Evolutionary conservation across 2,329 filamentous ascomycete genomes (phyloP).

Genomic region (Alternaria conjuncta): DNA sequence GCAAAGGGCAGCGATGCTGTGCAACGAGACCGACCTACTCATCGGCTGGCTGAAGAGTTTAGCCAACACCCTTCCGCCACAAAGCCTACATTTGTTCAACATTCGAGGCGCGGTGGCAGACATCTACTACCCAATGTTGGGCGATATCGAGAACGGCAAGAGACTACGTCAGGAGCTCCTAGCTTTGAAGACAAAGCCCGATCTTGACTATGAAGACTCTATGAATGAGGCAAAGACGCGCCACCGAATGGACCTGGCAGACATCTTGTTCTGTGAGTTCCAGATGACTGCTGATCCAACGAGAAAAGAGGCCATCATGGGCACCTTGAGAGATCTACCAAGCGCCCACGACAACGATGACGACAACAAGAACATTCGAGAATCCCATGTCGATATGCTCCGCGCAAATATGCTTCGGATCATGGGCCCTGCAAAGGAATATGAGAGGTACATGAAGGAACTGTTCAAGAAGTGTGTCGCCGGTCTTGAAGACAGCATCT

Average conservation of each 20-base stretch:
- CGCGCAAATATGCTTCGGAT: conserved; percentile 1
- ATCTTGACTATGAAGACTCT: neutral
- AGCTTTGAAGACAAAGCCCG: neutral
- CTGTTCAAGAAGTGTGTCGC: neutral
- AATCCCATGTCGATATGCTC: neutral
- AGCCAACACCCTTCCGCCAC: neutral
- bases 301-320: neutral
- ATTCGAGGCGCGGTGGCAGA: neutral
- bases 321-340: neutral
- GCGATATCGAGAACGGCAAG: neutral
- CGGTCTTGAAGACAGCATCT: neutral
- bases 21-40: neutral
- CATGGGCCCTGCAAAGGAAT: neutral
- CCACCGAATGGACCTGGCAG: neutral
- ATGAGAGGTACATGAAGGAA: neutral
- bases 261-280: neutral
- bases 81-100: conserved; percentile 2
- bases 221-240: neutral
- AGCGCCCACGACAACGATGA: neutral
- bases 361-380: neutral
- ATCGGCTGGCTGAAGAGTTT: neutral
- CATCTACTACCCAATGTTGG: neutral
- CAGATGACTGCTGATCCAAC: neutral
- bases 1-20: neutral
- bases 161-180: neutral